Evolutionary conservation across 2,329 filamentous ascomycete genomes (phyloP).

Genomic region (Calonectria hongkongensis): DNA sequence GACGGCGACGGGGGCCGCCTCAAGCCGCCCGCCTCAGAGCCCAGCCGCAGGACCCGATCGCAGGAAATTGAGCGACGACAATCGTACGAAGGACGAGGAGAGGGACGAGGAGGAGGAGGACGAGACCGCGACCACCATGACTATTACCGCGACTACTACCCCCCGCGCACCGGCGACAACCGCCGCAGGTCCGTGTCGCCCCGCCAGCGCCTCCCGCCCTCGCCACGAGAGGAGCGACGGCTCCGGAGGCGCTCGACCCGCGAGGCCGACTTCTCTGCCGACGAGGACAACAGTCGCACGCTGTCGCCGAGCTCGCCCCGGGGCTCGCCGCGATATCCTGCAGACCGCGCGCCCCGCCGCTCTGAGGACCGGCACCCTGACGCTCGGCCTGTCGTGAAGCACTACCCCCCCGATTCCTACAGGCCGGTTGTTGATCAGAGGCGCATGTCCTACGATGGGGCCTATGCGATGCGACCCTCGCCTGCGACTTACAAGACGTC

Average conservation of each 20-base stretch:
- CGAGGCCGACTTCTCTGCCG: conserved; percentile 50
- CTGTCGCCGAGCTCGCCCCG: conserved; percentile 42
- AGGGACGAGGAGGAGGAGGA: conserved; percentile 18
- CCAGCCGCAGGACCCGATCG: conserved; percentile 46
- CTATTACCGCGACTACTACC: conserved; percentile 42
- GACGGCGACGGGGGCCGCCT: conserved; percentile 11
- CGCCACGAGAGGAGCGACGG: conserved; percentile 15
- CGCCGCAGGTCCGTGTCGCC: conserved; percentile 44
- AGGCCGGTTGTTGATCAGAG: conserved; percentile 41
- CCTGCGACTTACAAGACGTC: conserved; percentile 32
- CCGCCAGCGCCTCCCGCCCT: conserved; percentile 35
- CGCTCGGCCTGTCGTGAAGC: conserved; percentile 39
- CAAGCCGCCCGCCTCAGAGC: conserved; percentile 33
- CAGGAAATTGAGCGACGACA: conserved; percentile 45
- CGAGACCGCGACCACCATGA: conserved; percentile 38
- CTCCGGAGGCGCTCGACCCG: conserved; percentile 46
- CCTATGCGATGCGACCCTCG: conserved; percentile 34
- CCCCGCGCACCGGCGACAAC: conserved; percentile 31
- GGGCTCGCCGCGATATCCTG: conserved; percentile 36
- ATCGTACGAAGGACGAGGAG: conserved; percentile 15
- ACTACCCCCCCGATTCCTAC: conserved; percentile 45
- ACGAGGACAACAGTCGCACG: conserved; percentile 48
- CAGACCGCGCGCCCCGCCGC: conserved; percentile 28
- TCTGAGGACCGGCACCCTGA: conserved; percentile 30
- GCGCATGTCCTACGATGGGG: conserved; percentile 45